A percentile compares a stretch with the other conserved stretches of the same genome.
Conservation (phyloP, 106 monocot species). For the Dendrobium catenatum region DNA sequence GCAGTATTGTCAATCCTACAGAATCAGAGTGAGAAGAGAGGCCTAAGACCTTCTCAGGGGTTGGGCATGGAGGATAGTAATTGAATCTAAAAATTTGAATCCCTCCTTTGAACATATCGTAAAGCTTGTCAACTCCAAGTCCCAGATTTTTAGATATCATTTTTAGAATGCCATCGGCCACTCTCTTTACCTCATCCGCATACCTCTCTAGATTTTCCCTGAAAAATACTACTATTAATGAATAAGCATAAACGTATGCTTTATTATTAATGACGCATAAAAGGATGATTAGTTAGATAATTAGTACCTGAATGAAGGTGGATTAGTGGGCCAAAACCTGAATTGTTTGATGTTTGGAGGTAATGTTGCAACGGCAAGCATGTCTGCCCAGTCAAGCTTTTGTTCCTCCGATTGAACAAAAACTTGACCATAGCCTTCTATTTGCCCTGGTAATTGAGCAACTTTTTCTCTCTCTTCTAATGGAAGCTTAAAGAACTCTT, state of each 20-base stretch:
- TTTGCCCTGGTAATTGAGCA: slow-evolving; percentile 3
- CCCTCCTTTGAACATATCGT: neutral
- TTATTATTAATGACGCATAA: neutral
- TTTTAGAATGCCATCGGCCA: slow-evolving; percentile 3
- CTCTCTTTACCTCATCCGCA: slow-evolving; percentile 11
- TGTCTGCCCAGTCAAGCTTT: slow-evolving; percentile 41
- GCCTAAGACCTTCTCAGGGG: slow-evolving; percentile 13
- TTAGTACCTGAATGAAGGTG: slow-evolving; percentile 37
- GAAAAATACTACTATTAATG: neutral
- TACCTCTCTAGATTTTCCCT: neutral
- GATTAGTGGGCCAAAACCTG: slow-evolving; percentile 34
- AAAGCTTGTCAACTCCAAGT: neutral
- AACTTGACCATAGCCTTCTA: slow-evolving; percentile 41
- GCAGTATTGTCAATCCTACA: slow-evolving; percentile 20
- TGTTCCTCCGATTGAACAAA: slow-evolving; percentile 40
- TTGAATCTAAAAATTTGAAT: slow-evolving; percentile 11
- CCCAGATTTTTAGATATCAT: slow-evolving; percentile 23
- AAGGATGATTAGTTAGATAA: neutral
- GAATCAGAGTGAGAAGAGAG: slow-evolving; percentile 22
- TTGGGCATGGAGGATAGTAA: slow-evolving; percentile 24
- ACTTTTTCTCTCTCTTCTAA: slow-evolving; percentile 27
- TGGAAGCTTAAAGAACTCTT: slow-evolving; percentile 36
- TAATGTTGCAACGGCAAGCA: slow-evolving; percentile 19
- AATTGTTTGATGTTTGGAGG: slow-evolving; percentile 12
- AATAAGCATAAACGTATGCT: neutral